Conservation (phyloP, 2,329 filamentous ascomycete species). For the Chrysoporthe austroafricana region DNA sequence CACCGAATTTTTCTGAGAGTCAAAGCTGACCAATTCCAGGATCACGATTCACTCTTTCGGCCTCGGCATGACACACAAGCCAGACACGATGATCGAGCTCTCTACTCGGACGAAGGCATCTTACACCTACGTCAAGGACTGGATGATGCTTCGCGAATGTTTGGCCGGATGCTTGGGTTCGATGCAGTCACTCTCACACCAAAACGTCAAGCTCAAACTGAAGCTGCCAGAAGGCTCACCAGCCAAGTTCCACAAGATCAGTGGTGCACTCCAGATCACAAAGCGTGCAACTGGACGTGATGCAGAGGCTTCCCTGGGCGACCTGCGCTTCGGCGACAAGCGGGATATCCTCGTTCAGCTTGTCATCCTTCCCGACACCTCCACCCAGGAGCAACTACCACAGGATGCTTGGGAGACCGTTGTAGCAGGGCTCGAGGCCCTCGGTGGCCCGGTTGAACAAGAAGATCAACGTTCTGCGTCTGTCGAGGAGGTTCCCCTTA, state of each 20-base stretch:
- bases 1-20: not conserved
- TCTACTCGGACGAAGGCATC: conserved; percentile 95
- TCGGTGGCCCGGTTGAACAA: conserved; percentile 83
- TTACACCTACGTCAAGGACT: conserved; percentile 98
- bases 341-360: conserved; percentile 90
- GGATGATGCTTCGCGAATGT: conserved; percentile 99
- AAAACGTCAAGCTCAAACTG: conserved; percentile 95
- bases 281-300: conserved; percentile 94
- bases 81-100: conserved; percentile 97
- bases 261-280: conserved; percentile 91
- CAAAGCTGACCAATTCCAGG: conserved; percentile 48
- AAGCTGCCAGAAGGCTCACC: conserved; percentile 94
- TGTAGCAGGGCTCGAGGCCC: conserved; percentile 89
- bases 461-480: conserved; percentile 83
- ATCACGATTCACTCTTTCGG: conserved; percentile 97
- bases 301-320: conserved; percentile 88
- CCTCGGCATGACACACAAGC: conserved; percentile 94
- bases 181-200: conserved; percentile 93
- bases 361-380: conserved; percentile 85
- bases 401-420: conserved; percentile 98
- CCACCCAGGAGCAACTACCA: conserved; percentile 80
- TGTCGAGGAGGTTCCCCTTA: conserved; percentile 91
- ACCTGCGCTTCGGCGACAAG: conserved; percentile 95
- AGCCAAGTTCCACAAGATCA: conserved; percentile 98
- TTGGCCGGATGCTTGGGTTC: conserved; percentile 90